Evolutionary conservation across 176 grass and related monocot species (phyloP), one percentile per base, ranked within the genome.

Genomic region (Cocos nucifera): DNA sequence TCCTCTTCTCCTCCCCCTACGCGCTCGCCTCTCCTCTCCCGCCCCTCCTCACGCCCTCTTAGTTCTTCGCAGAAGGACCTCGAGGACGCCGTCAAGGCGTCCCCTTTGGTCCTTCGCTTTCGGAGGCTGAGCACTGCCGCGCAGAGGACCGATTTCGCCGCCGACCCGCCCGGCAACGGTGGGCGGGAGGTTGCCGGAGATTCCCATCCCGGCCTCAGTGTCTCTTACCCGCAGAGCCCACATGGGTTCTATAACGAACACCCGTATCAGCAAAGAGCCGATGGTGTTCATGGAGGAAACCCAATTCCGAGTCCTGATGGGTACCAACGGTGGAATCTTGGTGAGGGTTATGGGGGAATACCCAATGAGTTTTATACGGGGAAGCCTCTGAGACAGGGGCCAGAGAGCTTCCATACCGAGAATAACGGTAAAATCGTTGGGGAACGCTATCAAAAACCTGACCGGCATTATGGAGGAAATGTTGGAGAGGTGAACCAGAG

Each of bases 51-150:
- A 35, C 6, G 32, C 1, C 32, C 32, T 35, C 32, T 12, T 44
- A 14, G 35, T 44, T 44, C 35, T 44, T 44, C 35, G 9, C 35
- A 44, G 32, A 35, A 35, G 35, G 35, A 44, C 35, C 35, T 49
- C n/a, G 39, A 19, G 2, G 8, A 18, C 4, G 39, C 9, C 5
- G 14, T 21, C 15, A 65, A 65, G 49, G 63, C 63, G 21, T 17
- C 52, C 5, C 27, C 28, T 22, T 51, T 27, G 4, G 5, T 21
- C 65, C 9, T 12, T 2, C 23, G 4, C 9, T 68, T 17, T 3
- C 65, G 53, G 9, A 27, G 17, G 51, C 19, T 68, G 1, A 68
- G 65, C 53, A 68, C 18, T 2, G 52, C 65, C 27, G 29, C 28
- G 9, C 65, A 68, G 56, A 56, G 18, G 27, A 68, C 32, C 27